Percentiles rank a stretch among this genome's conserved stretches.
Evolutionary conservation across 768 basidiomycete species (phyloP).

Genomic region (Suillus fuscotomentosus): DNA sequence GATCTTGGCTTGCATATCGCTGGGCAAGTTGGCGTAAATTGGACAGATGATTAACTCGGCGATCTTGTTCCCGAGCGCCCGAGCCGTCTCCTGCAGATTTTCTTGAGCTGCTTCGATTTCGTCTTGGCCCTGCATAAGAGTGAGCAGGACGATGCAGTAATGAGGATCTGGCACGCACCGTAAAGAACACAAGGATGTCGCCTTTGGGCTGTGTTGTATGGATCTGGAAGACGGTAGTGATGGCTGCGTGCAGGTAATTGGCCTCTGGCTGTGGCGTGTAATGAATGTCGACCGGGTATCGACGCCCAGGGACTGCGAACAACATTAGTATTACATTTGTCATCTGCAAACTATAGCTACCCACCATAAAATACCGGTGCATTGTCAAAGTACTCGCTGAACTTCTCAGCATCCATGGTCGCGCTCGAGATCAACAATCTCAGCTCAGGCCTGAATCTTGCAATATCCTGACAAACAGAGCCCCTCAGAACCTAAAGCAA

Average conservation of each 20-base stretch:
- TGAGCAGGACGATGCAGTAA: neutral
- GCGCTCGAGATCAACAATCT: constrained; percentile 93
- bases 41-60: constrained; percentile 93
- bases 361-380: constrained; percentile 93
- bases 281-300: constrained; percentile 97
- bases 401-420: constrained; percentile 97
- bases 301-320: constrained; percentile 84
- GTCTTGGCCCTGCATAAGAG: constrained; percentile 75
- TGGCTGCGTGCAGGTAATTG: constrained; percentile 97
- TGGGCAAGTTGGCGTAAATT: constrained; percentile 98
- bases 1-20: constrained; percentile 99
- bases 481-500: constrained; percentile 26
- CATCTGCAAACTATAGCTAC: constrained; percentile 22
- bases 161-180: constrained; percentile 47
- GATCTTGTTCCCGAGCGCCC: constrained; percentile 94
- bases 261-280: constrained; percentile 99
- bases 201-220: constrained; percentile 98
- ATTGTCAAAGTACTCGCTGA: constrained; percentile 94
- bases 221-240: constrained; percentile 98
- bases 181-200: constrained; percentile 96
- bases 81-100: constrained; percentile 92
- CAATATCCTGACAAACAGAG: constrained; percentile 71
- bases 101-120: constrained; percentile 98
- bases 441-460: constrained; percentile 92
- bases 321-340: constrained; percentile 9